A percentile compares a stretch with the other conserved stretches of the same genome.
These are phyloP conservation scores for Sanghuangporus sanghuang DNA, from an alignment of 1,284 basidiomycete genomes.

Conservation along the genomic window DNA sequence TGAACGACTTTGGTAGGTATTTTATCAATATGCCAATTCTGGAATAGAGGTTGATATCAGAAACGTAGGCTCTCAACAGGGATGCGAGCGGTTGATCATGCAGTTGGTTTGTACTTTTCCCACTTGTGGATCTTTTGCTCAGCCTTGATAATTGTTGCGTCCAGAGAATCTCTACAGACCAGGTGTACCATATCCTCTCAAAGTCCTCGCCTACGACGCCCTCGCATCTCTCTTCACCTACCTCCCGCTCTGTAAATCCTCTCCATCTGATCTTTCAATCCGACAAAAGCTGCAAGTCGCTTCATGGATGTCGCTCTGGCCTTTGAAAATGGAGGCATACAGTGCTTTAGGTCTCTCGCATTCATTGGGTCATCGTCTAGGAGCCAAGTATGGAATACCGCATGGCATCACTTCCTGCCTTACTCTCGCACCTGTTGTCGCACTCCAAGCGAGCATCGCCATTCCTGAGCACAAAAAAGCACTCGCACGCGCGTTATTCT, in stretches of 20 bases:
- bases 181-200: slow-evolving; percentile 50
- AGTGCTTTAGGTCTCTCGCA: slow-evolving; percentile 71
- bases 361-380: slow-evolving; percentile 68
- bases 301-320: slow-evolving; percentile 78
- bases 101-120: slow-evolving; percentile 39
- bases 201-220: slow-evolving; percentile 61
- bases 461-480: slow-evolving; percentile 53
- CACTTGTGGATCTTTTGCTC: background rate
- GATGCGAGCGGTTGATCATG: slow-evolving; percentile 74
- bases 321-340: slow-evolving; percentile 49
- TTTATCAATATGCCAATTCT: background rate
- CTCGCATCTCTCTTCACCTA: slow-evolving; percentile 71
- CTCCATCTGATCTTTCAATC: slow-evolving; percentile 50
- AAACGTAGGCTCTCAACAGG: slow-evolving; percentile 65
- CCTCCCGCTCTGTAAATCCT: slow-evolving; percentile 57
- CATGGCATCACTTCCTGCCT: slow-evolving; percentile 86
- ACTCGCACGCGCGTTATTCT: slow-evolving; percentile 50
- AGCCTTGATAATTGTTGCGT: background rate
- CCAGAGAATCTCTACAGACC: slow-evolving; percentile 68
- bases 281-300: slow-evolving; percentile 74
- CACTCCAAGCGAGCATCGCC: slow-evolving; percentile 49
- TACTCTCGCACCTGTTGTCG: slow-evolving; percentile 63
- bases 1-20: slow-evolving; percentile 61
- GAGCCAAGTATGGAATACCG: slow-evolving; percentile 70
- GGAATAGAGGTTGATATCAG: background rate